Evolutionary conservation across 129 eudicot species (phyloP).

Genomic region (Mikania micrantha): DNA sequence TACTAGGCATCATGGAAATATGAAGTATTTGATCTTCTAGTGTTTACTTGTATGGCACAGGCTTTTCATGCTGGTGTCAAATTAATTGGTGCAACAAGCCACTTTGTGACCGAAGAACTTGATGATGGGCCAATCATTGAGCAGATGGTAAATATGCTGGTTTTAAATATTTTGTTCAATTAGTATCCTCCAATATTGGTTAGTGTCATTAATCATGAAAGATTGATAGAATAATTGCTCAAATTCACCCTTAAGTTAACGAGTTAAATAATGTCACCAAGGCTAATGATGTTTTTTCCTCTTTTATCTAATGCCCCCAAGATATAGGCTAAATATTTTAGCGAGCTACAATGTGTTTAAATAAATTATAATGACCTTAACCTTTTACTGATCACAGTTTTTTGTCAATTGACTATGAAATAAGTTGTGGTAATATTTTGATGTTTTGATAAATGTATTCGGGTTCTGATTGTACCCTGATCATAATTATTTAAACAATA

Average conservation of each 20-base stretch:
- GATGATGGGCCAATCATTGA: constrained; percentile 94
- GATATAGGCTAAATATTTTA: not conserved
- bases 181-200: not conserved
- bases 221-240: not conserved
- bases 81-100: constrained; percentile 94
- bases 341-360: not conserved
- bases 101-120: constrained; percentile 89
- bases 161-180: not conserved
- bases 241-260: not conserved
- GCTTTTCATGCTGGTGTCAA: constrained; percentile 94
- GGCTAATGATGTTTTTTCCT: constrained; percentile 1
- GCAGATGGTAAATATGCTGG: constrained; percentile 62
- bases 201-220: not conserved
- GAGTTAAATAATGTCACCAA: not conserved
- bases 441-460: not conserved
- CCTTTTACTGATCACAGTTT: not conserved
- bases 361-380: not conserved
- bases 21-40: not conserved
- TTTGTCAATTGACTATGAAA: not conserved
- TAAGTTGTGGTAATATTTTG: not conserved
- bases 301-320: not conserved
- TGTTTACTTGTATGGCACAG: constrained; percentile 32
- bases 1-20: not conserved
- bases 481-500: not conserved
- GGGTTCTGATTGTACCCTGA: not conserved